Evolutionary conservation across 1,284 basidiomycete genomes (phyloP).

Genomic region (Ganoderma boninense): DNA sequence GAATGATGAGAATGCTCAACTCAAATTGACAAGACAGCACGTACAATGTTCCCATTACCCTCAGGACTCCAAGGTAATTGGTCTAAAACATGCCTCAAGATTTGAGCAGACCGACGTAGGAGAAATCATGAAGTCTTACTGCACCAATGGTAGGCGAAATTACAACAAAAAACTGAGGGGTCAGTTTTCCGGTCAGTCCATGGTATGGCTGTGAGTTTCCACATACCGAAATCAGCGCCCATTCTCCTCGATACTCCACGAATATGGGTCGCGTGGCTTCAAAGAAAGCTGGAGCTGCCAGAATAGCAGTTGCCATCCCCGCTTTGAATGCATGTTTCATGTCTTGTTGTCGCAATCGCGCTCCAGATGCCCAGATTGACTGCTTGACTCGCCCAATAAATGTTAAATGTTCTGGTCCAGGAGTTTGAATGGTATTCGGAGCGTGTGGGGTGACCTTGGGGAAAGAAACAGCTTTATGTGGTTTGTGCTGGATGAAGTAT

Average conservation of each 20-base stretch:
- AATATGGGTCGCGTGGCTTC: conserved; percentile 82
- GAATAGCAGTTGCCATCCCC: conserved; percentile 80
- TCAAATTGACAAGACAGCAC: conserved; percentile 37
- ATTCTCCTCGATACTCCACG: conserved; percentile 87
- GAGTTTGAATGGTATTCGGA: conserved; percentile 86
- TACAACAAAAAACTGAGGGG: conserved; percentile 80
- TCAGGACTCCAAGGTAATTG: conserved; percentile 81
- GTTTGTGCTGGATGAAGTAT: conserved; percentile 67
- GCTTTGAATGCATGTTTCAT: conserved; percentile 91
- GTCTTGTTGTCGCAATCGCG: conserved; percentile 76
- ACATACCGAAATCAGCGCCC: conserved; percentile 91
- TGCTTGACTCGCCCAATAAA: conserved; percentile 70
- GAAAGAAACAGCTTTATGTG: conserved; percentile 73
- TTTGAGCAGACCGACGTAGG: conserved; percentile 11
- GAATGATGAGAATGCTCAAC: not conserved
- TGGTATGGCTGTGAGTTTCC: not conserved
- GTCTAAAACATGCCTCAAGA: conserved; percentile 58
- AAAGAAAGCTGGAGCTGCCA: conserved; percentile 89
- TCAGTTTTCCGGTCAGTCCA: not conserved
- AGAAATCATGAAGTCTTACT: conserved; percentile 51
- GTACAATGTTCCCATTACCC: conserved; percentile 85
- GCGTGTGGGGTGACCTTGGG: conserved; percentile 86
- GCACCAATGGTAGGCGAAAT: conserved; percentile 90
- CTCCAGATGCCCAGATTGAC: conserved; percentile 80
- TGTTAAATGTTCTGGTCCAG: conserved; percentile 64